Evolutionary conservation across 1,284 basidiomycete species (phyloP), one percentile per base, ranked within the genome.

Genomic region (Polyporus tsugae): DNA sequence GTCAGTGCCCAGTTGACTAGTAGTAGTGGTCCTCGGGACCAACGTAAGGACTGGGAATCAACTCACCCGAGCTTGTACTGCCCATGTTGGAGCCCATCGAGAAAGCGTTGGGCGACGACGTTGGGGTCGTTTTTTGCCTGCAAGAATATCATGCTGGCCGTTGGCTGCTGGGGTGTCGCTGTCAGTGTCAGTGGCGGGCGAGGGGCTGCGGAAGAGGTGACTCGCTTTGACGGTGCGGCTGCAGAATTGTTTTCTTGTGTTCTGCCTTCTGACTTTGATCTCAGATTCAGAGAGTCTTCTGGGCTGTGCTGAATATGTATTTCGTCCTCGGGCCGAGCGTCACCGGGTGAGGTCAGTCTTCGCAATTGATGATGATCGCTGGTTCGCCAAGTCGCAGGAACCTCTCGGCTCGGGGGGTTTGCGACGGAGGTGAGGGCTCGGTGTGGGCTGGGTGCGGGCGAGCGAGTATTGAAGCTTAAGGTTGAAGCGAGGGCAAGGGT

Each of bases 41-140:
- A 49, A 49, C 46, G 46, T 49, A 55, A 35, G 25, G 29, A 55
- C 4, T 7, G 11, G 52, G 52, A 29, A 33, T 29, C 29, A 22
- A 33, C 58, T 60, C 58, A 60, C 58, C 58, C 58, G n/a, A 60
- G 38, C 39, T 60, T 36, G 22, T 60, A 60, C 10, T 60, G 38
- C 22, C 58, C 36, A 41, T 25, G 58, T 10, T 25, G 36, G 11
- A 60, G 58, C 6, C 58, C 58, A 13, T 39, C 58, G 9, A 60
- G 58, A 10, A 60, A 60, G 11, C 58, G 58, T 39, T 60, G 36
- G 22, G 58, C 58, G 36, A 60, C 58, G n/a, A 60, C 22, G 10
- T 60, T 60, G 2, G 58, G 58, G 39, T 60, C 38, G 58, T 60
- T 60, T 11, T 60, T 60, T 10, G 58, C 58, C 11, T 60, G 58